Conservation (phyloP, 495 filamentous ascomycete species). For the Oidiodendron maius region DNA sequence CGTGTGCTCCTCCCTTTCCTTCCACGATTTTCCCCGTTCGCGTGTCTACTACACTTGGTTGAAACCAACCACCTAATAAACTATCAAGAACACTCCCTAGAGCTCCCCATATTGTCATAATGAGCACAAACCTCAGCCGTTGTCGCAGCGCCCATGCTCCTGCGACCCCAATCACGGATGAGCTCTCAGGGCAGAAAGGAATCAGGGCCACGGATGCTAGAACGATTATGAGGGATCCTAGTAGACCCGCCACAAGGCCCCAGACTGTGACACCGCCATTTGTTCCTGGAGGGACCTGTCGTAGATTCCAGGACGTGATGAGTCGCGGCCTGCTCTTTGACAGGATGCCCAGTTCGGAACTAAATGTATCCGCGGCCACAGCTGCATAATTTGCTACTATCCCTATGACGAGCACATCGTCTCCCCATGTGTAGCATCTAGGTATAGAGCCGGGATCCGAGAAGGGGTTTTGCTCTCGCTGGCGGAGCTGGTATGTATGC, state of each 20-base stretch:
- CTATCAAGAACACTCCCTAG: constrained; percentile 82
- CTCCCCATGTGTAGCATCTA: constrained; percentile 40
- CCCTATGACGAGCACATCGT: constrained; percentile 50
- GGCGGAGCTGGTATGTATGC: constrained; percentile 58
- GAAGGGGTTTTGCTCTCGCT: constrained; percentile 28
- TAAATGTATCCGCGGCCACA: constrained; percentile 89
- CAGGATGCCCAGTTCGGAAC: constrained; percentile 91
- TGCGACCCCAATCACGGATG: constrained; percentile 24
- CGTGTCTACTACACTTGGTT: constrained; percentile 81
- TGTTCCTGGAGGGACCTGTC: constrained; percentile 78
- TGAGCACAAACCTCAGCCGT: constrained; percentile 49
- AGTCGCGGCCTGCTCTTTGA: constrained; percentile 69
- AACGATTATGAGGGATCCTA: constrained; percentile 70
- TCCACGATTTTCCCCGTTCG: constrained; percentile 83
- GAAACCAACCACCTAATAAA: constrained; percentile 76
- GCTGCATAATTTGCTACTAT: constrained; percentile 79
- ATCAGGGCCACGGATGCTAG: constrained; percentile 56
- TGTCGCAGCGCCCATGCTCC: constrained; percentile 40
- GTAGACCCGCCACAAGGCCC: constrained; percentile 66
- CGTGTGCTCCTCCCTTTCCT: constrained; percentile 75
- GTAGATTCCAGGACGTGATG: constrained; percentile 74
- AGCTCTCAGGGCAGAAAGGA: constrained; percentile 54
- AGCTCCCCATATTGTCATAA: constrained; percentile 63
- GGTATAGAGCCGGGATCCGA: constrained; percentile 11
- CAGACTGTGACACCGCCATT: constrained; percentile 81